Evolutionary conservation across 1,284 basidiomycete genomes (phyloP).

Genomic region (Ceratobasidium papillatum): DNA sequence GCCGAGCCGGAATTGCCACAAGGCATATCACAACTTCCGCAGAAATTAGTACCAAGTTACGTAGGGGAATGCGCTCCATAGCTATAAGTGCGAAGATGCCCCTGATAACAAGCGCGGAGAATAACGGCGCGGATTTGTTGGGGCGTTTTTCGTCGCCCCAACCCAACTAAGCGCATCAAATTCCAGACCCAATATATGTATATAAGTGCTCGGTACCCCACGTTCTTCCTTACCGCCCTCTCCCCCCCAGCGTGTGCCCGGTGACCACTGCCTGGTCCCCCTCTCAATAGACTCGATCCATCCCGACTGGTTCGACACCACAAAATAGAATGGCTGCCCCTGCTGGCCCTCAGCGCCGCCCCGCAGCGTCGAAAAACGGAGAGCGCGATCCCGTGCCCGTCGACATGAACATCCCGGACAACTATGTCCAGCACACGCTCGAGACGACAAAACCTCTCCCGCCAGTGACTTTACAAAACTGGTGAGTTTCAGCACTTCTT

Average conservation of each 20-base stretch:
- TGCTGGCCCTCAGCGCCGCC: slow-evolving; percentile 22
- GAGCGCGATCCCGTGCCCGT: slow-evolving; percentile 53
- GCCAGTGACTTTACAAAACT: slow-evolving; percentile 76
- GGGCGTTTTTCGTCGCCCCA: slow-evolving; percentile 30
- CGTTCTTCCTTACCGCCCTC: slow-evolving; percentile 28
- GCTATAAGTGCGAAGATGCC: neutral
- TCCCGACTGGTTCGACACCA: slow-evolving; percentile 21
- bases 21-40: neutral
- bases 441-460: slow-evolving; percentile 79
- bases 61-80: slow-evolving; percentile 6
- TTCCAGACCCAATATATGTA: neutral
- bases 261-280: slow-evolving; percentile 23
- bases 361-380: slow-evolving; percentile 32
- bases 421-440: slow-evolving; percentile 88
- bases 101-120: neutral
- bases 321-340: slow-evolving; percentile 35
- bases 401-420: slow-evolving; percentile 81
- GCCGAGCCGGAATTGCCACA: neutral
- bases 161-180: slow-evolving; percentile 29
- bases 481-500: slow-evolving; percentile 25
- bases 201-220: slow-evolving; percentile 17
- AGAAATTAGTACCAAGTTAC: neutral
- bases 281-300: slow-evolving; percentile 28
- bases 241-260: slow-evolving; percentile 11
- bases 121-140: slow-evolving; percentile 23